These are phyloP conservation scores for Metschnikowia colocasiae DNA, from an alignment of 805 yeast species.

Conservation along the genomic window DNA sequence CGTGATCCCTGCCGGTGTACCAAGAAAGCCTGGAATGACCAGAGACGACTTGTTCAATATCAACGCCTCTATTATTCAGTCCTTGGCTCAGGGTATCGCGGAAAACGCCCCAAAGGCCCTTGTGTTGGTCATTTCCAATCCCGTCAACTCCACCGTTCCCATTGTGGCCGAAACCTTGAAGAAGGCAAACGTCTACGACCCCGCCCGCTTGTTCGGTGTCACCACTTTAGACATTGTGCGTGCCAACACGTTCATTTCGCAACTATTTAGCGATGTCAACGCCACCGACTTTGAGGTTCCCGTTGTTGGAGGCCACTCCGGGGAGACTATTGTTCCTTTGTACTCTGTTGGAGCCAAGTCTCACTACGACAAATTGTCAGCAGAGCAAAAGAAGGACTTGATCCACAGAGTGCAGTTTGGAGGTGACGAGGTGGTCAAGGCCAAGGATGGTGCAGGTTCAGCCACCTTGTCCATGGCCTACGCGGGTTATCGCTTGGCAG, in stretches of 20 bases:
- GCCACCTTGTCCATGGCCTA: conserved; percentile 96
- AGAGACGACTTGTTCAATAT: conserved; percentile 84
- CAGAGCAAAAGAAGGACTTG: conserved; percentile 33
- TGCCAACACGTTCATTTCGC: conserved; percentile 75
- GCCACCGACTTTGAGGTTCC: conserved; percentile 59
- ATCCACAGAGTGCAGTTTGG: conserved; percentile 53
- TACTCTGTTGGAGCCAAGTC: conserved; percentile 46
- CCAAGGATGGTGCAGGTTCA: conserved; percentile 91
- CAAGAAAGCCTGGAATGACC: conserved; percentile 94
- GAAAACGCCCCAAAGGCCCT: conserved; percentile 68
- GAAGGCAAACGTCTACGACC: conserved; percentile 63
- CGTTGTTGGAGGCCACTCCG: conserved; percentile 94
- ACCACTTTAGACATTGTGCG: conserved; percentile 86
- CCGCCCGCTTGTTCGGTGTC: conserved; percentile 77
- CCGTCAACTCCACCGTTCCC: conserved; percentile 91
- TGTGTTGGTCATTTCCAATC: conserved; percentile 83
- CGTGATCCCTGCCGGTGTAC: conserved; percentile 80
- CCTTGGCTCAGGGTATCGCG: conserved; percentile 73
- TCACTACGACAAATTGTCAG: conserved; percentile 34
- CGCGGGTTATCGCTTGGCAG: conserved; percentile 83
- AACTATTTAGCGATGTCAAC: conserved; percentile 41
- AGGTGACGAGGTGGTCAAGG: conserved; percentile 95
- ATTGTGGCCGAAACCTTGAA: conserved; percentile 78
- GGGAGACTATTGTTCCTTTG: conserved; percentile 89
- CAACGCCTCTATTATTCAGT: conserved; percentile 76